Conservation (phyloP, 179 eudicot species). For the Carnegiea gigantea region DNA sequence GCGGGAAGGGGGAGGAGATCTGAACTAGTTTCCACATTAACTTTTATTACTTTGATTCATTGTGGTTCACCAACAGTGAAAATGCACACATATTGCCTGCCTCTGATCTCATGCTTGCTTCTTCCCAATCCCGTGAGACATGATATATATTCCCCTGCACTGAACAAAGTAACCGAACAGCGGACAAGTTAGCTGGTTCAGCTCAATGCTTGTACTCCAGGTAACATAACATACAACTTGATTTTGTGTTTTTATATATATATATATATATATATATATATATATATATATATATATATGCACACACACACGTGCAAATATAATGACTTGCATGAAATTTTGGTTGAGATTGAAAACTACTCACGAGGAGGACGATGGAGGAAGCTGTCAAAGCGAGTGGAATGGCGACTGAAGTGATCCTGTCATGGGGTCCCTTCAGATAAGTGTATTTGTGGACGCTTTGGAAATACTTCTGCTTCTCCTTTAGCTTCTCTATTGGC, state of each 20-base stretch:
- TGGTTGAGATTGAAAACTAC: constrained; percentile 20
- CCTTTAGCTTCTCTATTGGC: constrained; percentile 70
- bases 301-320: too few species aligned
- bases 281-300: too few species aligned
- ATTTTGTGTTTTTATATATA: too few species aligned
- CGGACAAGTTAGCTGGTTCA: too few species aligned
- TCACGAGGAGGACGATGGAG: constrained; percentile 52
- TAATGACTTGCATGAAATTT: too few species aligned
- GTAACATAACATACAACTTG: too few species aligned
- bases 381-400: constrained; percentile 66
- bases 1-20: not conserved
- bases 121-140: constrained; percentile 93
- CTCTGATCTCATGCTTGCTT: constrained; percentile 47
- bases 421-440: constrained; percentile 72
- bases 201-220: too few species aligned
- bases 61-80: not conserved
- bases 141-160: constrained; percentile 75
- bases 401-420: constrained; percentile 81
- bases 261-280: too few species aligned
- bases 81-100: not conserved
- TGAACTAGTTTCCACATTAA: not conserved
- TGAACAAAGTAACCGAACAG: constrained; percentile 14
- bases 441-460: constrained; percentile 61
- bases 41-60: not conserved
- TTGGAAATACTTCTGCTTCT: constrained; percentile 69